A percentile compares a stretch with the other conserved stretches of the same genome.
phyloP scores from a whole-genome alignment of 208 protist species.

The Angomonas deanei region DNA sequence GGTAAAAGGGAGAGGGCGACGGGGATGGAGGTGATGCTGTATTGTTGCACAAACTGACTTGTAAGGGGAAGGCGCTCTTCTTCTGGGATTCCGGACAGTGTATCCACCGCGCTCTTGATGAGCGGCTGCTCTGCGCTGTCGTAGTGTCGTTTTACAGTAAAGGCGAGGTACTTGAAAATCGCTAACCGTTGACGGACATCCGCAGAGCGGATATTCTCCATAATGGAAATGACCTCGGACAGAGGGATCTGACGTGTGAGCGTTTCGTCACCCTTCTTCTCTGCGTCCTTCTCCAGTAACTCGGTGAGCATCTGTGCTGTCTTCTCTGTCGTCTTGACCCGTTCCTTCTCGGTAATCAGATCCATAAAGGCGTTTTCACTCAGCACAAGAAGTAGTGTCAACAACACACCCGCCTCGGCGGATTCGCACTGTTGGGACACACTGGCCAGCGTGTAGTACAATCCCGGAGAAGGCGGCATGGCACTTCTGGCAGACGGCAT shows the following conservation, averaged over 20 bases:
- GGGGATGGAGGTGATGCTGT: background rate
- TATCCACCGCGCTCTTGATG: constrained; percentile 14
- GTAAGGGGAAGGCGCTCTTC: constrained; percentile 3
- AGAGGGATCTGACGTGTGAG: too few relatives aligned
- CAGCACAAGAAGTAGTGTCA: background rate
- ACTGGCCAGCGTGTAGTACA: too few relatives aligned
- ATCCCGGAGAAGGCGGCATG: background rate
- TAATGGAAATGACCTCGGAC: constrained; percentile 1
- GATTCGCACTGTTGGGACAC: too few relatives aligned
- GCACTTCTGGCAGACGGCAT: background rate
- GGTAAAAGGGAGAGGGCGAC: background rate
- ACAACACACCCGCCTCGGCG: background rate
- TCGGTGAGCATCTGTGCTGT: too few relatives aligned
- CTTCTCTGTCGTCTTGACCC: too few relatives aligned
- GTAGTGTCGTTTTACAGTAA: constrained; percentile 9
- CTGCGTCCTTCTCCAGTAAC: too few relatives aligned
- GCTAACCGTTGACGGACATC: constrained; percentile 11
- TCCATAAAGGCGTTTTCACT: background rate
- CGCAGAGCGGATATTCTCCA: constrained; percentile 29
- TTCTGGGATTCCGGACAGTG: constrained; percentile 2
- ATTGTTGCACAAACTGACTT: background rate
- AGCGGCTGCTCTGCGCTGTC: constrained; percentile 9
- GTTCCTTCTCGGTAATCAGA: background rate
- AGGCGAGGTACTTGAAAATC: constrained; percentile 30
- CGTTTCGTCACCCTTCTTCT: too few relatives aligned